Conservation (phyloP, 345 rosid genomes). For the Rubroshorea leprosula region DNA sequence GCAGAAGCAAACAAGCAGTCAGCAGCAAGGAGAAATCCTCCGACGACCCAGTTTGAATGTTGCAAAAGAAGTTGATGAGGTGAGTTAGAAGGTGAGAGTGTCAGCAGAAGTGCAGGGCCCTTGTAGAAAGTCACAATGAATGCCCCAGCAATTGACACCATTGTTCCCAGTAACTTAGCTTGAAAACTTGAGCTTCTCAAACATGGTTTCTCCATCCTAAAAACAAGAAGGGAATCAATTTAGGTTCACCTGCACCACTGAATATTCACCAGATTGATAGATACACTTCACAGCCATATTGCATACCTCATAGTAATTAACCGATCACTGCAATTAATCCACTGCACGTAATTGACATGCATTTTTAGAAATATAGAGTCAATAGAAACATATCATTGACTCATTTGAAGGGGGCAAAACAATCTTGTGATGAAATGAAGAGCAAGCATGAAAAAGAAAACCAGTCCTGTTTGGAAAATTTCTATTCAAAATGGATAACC, state of each 20-base stretch:
- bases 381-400: too few relatives aligned
- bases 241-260: not conserved
- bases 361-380: too few relatives aligned
- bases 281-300: not conserved
- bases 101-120: slow-evolving; percentile 27
- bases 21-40: slow-evolving; percentile 22
- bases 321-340: too few relatives aligned
- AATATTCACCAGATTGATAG: not conserved
- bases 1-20: not conserved
- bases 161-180: slow-evolving; percentile 58
- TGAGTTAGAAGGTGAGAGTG: not conserved
- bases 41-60: slow-evolving; percentile 22
- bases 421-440: too few relatives aligned
- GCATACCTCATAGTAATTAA: too few relatives aligned
- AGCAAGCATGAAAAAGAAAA: too few relatives aligned
- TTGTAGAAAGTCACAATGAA: slow-evolving; percentile 47
- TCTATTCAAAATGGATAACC: too few relatives aligned
- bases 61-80: not conserved
- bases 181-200: slow-evolving; percentile 40
- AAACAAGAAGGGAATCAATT: slow-evolving; percentile 6
- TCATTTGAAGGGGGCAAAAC: too few relatives aligned
- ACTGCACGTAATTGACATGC: too few relatives aligned
- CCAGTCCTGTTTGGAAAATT: too few relatives aligned
- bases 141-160: slow-evolving; percentile 53
- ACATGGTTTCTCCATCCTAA: slow-evolving; percentile 60